Percentiles rank a stretch among this genome's conserved stretches.
phyloP scores from a whole-genome alignment of 106 monocot genomes.

The Amphibolis antarctica region DNA sequence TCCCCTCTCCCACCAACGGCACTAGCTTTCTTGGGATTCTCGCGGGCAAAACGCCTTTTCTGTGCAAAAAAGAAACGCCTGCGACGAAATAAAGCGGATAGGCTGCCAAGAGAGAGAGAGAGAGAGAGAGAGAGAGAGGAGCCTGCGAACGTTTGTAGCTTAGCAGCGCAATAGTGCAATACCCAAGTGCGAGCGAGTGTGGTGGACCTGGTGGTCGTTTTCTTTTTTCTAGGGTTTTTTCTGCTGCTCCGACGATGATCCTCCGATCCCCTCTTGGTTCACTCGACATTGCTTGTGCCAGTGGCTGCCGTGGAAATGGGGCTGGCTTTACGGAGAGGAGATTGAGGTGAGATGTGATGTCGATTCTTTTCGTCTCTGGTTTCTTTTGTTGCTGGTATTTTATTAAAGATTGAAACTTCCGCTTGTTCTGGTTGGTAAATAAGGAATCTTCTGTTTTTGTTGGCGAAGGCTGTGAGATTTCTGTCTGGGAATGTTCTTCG shows the following conservation, averaged over 20 bases:
- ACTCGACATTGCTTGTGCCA: neutral
- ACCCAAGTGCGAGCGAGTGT: too few species aligned
- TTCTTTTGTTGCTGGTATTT: neutral
- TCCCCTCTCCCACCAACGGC: neutral
- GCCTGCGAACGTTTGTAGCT: too few species aligned
- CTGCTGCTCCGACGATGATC: too few species aligned
- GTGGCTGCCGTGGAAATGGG: neutral
- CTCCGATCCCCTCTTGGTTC: too few species aligned
- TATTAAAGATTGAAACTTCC: neutral
- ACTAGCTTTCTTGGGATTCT: constrained; percentile 10
- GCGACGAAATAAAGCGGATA: too few species aligned
- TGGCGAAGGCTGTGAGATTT: too few species aligned
- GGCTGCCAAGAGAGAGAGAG: neutral
- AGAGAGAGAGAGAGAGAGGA: neutral
- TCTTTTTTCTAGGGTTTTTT: too few species aligned
- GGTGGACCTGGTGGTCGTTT: too few species aligned
- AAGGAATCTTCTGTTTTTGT: too few species aligned
- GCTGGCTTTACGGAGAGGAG: neutral
- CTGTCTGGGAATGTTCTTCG: too few species aligned
- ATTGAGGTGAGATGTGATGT: constrained; percentile 1
- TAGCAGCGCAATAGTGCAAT: too few species aligned
- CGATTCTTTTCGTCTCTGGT: neutral
- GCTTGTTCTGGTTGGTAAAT: neutral
- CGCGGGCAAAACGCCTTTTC: neutral
- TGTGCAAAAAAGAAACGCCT: too few species aligned